These are phyloP conservation scores for Trichoderma atroviride DNA, from an alignment of 2,329 filamentous ascomycete genomes.

Conservation along the genomic window DNA sequence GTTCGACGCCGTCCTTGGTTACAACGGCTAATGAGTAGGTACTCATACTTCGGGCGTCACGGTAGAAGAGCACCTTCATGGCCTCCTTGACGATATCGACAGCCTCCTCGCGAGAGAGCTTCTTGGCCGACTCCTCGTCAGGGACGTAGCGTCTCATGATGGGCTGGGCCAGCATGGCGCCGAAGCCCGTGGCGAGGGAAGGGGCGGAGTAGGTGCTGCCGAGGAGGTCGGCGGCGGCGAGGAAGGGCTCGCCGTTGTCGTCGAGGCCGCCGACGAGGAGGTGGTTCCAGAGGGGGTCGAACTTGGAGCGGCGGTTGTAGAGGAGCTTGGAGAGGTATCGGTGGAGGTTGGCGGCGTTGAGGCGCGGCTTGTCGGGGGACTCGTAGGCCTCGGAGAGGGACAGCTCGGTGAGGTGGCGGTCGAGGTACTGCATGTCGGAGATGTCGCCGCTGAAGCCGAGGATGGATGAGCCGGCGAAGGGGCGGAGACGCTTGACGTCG, in stretches of 20 bases:
- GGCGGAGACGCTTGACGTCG: slow-evolving; percentile 91
- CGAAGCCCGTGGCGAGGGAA: slow-evolving; percentile 90
- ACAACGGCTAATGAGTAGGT: slow-evolving; percentile 89
- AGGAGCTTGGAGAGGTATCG: slow-evolving; percentile 95
- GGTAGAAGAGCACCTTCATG: slow-evolving; percentile 98
- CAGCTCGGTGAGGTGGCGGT: slow-evolving; percentile 82
- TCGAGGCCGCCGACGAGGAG: slow-evolving; percentile 89
- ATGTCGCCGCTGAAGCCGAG: slow-evolving; percentile 96
- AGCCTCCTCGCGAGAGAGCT: slow-evolving; percentile 76
- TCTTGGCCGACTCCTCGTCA: slow-evolving; percentile 75
- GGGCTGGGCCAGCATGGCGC: slow-evolving; percentile 88
- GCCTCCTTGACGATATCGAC: slow-evolving; percentile 83
- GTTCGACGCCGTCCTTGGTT: slow-evolving; percentile 83
- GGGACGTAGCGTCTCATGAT: slow-evolving; percentile 83
- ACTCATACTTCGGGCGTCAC: slow-evolving; percentile 91
- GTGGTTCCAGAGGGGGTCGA: slow-evolving; percentile 98
- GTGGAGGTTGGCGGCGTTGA: slow-evolving; percentile 93
- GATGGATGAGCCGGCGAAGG: slow-evolving; percentile 81
- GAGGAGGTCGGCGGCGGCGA: slow-evolving; percentile 87
- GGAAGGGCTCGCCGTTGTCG: slow-evolving; percentile 77
- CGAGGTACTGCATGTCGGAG: slow-evolving; percentile 98
- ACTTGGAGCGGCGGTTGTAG: slow-evolving; percentile 91
- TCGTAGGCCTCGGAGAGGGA: slow-evolving; percentile 87
- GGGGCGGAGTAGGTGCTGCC: slow-evolving; percentile 90
- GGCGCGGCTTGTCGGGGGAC: slow-evolving; percentile 47